Evolutionary conservation across 2,329 filamentous ascomycete genomes (phyloP), one percentile per base, ranked within the genome.

Genomic region (Aspergillus japonicus): DNA sequence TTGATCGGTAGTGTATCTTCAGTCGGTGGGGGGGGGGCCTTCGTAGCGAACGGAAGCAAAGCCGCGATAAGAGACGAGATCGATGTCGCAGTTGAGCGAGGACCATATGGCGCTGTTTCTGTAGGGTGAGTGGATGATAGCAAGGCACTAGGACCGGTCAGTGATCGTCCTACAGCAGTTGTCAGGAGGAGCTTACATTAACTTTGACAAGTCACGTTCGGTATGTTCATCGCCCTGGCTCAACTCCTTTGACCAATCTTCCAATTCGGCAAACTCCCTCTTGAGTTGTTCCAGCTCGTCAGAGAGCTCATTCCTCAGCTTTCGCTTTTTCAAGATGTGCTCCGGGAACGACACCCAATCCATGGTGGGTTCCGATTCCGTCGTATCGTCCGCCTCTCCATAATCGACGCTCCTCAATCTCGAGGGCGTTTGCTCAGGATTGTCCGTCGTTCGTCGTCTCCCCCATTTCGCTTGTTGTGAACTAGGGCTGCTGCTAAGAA

Each of bases 181-280:
- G 19, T 31, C 14, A 19, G 16, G 39, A n/a, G 8, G 39, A 42
- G 68, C 75, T 64, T 57, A 77, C 75, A 75, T 67, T 26, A 78
- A 60, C 54, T 66, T 69, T 23, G 68, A 62, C 16, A 76, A 62
- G 4, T 78, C 69, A 11, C 75, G 70, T 11, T 71, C 57, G 31
- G 66, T 64, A 42, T 69, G 65, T 0, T 72, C 65, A 3, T 66
- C 61, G n/a, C 71, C 67, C 52, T 68, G 80, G 50, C 31, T 81
- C 76, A 53, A 87, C 19, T 83, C 80, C 50, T 84, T 81, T 55
- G 87, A 87, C 67, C 87, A 87, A n/a, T 76, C 77, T 54, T 80
- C 80, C 7, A 85, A 81, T 5, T 85, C 68, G 8, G 78, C 71
- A n/a, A 90, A 68, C 62, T 91, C 88, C 23, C 78, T 78, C 68